A percentile compares a stretch with the other conserved stretches of the same genome.
These are phyloP conservation scores for Chlorella sp. DNA, from an alignment of 139 green algal genomes.

Conservation along the genomic window DNA sequence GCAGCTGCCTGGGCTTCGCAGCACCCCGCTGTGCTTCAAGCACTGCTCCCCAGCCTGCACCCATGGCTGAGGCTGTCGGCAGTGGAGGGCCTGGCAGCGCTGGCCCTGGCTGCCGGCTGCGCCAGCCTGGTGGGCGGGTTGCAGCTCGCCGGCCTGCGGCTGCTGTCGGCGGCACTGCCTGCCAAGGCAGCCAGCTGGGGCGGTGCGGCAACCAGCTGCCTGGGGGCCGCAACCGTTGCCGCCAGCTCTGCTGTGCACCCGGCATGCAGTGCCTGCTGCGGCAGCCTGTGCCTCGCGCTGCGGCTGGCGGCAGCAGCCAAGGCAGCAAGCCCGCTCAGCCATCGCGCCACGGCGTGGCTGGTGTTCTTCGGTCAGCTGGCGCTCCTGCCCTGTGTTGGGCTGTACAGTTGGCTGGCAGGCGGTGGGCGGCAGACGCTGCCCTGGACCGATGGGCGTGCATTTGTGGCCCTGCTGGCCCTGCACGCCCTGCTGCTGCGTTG, in stretches of 20 bases:
- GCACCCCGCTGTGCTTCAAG: not conserved
- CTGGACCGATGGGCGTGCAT: not conserved
- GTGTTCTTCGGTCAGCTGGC: not conserved
- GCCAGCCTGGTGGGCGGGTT: not conserved
- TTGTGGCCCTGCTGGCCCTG: not conserved
- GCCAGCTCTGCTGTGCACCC: not conserved
- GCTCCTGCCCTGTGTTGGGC: not conserved
- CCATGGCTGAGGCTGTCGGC: slow-evolving; percentile 4
- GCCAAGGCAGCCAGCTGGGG: not conserved
- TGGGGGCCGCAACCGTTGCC: not conserved
- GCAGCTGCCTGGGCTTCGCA: slow-evolving; percentile 4
- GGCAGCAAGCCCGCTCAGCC: not conserved
- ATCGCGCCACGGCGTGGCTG: not conserved
- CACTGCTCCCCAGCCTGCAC: not conserved
- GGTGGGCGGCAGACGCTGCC: not conserved
- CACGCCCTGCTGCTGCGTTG: not conserved
- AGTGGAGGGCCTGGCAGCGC: not conserved
- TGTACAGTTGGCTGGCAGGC: not conserved
- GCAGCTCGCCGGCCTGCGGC: not conserved
- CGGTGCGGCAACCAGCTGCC: not conserved
- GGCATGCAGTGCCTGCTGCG: not conserved
- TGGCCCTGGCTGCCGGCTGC: not conserved
- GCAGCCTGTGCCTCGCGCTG: not conserved
- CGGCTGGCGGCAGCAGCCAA: not conserved
- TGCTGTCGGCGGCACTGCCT: not conserved